Evolutionary conservation across 2,329 filamentous ascomycete species (phyloP).

Genomic region (Colletotrichum sp.): DNA sequence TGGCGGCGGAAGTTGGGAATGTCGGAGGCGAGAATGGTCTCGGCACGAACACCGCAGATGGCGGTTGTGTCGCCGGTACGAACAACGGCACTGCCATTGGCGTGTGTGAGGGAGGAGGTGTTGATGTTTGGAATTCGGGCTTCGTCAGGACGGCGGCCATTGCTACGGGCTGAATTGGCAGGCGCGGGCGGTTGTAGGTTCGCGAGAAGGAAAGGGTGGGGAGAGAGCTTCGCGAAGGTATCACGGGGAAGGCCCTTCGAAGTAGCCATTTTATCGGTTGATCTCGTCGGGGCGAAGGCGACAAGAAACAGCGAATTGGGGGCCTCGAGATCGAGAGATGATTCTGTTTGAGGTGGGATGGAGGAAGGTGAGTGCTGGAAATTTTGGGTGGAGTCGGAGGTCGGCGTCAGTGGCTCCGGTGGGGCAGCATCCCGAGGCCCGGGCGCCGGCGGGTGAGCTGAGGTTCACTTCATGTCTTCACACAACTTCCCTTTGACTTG

Average conservation of each 20-base stretch:
- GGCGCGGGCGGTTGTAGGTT: slow-evolving; percentile 71
- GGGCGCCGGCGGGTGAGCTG: background rate
- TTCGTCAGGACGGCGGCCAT: slow-evolving; percentile 75
- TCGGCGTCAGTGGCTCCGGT: slow-evolving; percentile 15
- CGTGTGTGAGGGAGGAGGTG: slow-evolving; percentile 83
- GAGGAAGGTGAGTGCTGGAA: slow-evolving; percentile 11
- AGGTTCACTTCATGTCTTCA: too few species aligned
- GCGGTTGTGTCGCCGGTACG: slow-evolving; percentile 89
- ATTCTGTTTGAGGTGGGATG: background rate
- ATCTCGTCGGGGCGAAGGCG: background rate
- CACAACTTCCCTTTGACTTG: too few species aligned
- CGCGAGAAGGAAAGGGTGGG: slow-evolving; percentile 86
- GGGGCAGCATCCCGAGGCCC: background rate
- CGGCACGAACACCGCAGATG: slow-evolving; percentile 90
- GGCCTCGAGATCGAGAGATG: background rate
- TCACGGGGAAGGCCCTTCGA: slow-evolving; percentile 59
- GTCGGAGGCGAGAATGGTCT: slow-evolving; percentile 78
- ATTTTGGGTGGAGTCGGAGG: slow-evolving; percentile 16
- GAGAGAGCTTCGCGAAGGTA: slow-evolving; percentile 88
- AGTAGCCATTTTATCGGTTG: slow-evolving; percentile 31
- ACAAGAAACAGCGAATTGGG: background rate
- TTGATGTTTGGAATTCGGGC: slow-evolving; percentile 79
- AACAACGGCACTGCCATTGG: slow-evolving; percentile 88
- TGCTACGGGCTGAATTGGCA: slow-evolving; percentile 70
- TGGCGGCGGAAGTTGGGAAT: slow-evolving; percentile 69